phyloP scores from a whole-genome alignment of 2,329 filamentous ascomycete species.

The Hypoxylon sp. region DNA sequence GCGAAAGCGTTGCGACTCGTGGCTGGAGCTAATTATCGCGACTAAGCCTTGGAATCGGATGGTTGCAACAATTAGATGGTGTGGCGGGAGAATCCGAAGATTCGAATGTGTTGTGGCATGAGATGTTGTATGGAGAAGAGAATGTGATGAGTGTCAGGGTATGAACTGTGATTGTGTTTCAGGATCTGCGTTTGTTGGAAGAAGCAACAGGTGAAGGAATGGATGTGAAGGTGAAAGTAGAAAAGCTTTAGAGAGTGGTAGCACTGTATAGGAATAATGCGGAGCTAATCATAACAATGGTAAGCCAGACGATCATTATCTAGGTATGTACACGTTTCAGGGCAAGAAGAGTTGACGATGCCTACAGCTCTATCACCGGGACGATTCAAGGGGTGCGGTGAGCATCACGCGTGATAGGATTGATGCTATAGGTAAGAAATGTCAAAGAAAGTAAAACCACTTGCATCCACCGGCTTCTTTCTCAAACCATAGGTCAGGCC shows the following conservation, averaged over 20 bases:
- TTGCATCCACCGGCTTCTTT: conserved; percentile 11
- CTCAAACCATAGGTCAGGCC: neutral
- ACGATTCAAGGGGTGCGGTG: conserved; percentile 13
- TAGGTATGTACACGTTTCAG: neutral
- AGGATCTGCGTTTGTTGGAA: conserved; percentile 30
- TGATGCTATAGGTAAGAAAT: conserved; percentile 5
- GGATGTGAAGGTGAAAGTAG: conserved; percentile 7
- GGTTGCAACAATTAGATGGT: conserved; percentile 14
- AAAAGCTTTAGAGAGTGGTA: conserved; percentile 1
- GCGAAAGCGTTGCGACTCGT: conserved; percentile 3
- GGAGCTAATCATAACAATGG: conserved; percentile 3
- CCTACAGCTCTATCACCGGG: conserved; percentile 21
- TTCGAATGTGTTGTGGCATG: conserved; percentile 30
- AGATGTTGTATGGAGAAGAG: conserved; percentile 12
- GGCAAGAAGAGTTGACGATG: conserved; percentile 2
- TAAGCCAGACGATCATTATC: conserved; percentile 8
- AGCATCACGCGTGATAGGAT: conserved; percentile 18
- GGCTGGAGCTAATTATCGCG: conserved; percentile 16
- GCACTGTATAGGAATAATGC: conserved; percentile 3
- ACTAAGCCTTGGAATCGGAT: conserved; percentile 8
- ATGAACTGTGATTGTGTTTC: conserved; percentile 40
- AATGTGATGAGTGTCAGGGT: conserved; percentile 14
- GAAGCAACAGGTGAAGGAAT: conserved; percentile 13
- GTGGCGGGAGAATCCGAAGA: neutral
- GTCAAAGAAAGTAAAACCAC: conserved; percentile 14